Evolutionary conservation across 2,329 filamentous ascomycete genomes (phyloP).

Genomic region (Trichoderma endophyticum): DNA sequence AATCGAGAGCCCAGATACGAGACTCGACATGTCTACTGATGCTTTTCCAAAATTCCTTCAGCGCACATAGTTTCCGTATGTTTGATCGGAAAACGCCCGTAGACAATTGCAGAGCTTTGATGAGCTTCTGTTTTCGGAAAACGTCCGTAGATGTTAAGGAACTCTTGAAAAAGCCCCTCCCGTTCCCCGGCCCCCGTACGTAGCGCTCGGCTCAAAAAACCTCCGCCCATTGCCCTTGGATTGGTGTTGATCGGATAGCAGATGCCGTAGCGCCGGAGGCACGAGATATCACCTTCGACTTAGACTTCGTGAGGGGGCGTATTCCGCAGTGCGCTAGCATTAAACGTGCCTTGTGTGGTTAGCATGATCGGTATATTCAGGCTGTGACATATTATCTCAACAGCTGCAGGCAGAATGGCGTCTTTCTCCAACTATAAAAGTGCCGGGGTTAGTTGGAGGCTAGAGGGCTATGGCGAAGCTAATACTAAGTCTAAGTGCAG

Average conservation of each 20-base stretch:
- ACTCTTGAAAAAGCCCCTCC: neutral
- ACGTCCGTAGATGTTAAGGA: neutral
- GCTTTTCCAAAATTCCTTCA: neutral
- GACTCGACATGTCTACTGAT: neutral
- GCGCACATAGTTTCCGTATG: neutral
- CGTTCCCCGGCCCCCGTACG: neutral
- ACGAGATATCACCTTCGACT: neutral
- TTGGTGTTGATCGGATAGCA: neutral
- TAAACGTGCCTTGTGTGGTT: neutral
- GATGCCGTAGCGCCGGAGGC: neutral
- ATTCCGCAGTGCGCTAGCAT: neutral
- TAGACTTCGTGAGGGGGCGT: neutral
- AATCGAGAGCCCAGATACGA: neutral
- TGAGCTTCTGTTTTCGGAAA: neutral
- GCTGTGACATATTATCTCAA: neutral
- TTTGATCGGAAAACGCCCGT: neutral
- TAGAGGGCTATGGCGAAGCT: neutral
- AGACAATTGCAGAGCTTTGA: neutral
- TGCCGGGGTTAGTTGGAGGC: neutral
- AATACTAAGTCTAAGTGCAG: neutral
- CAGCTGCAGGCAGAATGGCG: neutral
- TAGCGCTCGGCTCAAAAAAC: neutral
- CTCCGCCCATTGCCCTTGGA: neutral
- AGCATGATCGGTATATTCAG: neutral
- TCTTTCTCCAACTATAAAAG: neutral